phyloP scores from a whole-genome alignment of 192 early-diverging fungal genomes.

The Backusella tarrabulga region DNA sequence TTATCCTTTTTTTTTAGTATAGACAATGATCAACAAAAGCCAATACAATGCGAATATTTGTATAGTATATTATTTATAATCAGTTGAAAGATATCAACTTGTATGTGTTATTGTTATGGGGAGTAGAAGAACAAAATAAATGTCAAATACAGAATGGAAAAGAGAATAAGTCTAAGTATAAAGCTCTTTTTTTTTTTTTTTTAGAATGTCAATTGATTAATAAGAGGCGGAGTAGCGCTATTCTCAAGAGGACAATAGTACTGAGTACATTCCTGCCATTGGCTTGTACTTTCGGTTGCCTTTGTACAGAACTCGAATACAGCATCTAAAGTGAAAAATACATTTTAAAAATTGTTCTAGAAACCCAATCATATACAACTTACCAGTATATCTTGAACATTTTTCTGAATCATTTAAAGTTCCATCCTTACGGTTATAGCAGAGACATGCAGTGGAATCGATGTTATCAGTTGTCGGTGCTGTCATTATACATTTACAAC shows the following conservation, averaged over 20 bases:
- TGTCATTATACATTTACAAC: constrained; percentile 18
- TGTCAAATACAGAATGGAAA: background rate
- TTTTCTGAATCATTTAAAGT: background rate
- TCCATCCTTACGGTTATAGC: constrained; percentile 4
- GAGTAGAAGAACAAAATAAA: background rate
- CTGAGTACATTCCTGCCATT: background rate
- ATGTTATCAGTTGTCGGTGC: background rate
- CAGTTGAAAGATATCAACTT: no score
- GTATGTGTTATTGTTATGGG: background rate
- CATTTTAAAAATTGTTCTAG: no score
- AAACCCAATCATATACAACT: background rate
- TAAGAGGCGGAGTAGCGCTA: background rate
- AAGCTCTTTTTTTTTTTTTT: background rate
- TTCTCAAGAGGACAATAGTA: background rate
- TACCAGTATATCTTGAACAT: background rate
- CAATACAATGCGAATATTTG: no score
- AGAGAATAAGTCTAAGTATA: background rate
- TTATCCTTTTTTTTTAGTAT: no score
- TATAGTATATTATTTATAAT: no score
- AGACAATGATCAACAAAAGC: no score
- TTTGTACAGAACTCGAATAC: background rate
- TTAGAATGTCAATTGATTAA: background rate
- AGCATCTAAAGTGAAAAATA: background rate
- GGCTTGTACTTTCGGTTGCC: background rate
- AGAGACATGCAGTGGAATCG: background rate